Base-by-base conservation (phyloP, 2,329 filamentous ascomycete species). In the Trichoderma atrobrunneum region DNA sequence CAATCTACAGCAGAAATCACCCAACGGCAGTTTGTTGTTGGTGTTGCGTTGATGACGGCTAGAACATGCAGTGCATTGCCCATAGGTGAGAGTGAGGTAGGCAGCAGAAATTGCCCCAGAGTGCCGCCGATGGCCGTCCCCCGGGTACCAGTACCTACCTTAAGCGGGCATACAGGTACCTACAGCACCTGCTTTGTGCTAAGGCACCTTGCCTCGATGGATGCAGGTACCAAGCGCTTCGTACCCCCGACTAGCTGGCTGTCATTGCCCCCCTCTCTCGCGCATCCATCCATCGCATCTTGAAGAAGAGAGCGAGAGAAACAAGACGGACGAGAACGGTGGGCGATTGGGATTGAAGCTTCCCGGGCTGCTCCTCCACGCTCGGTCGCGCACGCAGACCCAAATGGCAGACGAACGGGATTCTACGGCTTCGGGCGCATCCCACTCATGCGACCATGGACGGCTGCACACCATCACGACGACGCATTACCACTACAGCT, bases 401-500 rank as follows among this genome's bases (percentile, higher is more conserved):
- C 57, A 30, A n/a, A 28, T 36, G 24, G 64, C 51, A 59, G 48
- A 34, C 18, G 48, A 24, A 36, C 66, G 66, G 66, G 26, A 69
- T 69, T 69, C 56, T 66, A 66, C 63, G 63, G 63, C 63, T 69
- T 62, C 56, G 57, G 39, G 57, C 66, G 56, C 66, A 69, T 69
- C 56, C 66, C 66, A 62, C 66, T 69, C 66, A 69, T 69, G 66
- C 66, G 66, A 51, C 66, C 65, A 34, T 59, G 32, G 51, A 59
- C 26, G 36, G 34, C 66, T 69, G 66, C 66, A 69, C 66, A 72
- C 70, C 70, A 67, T 72, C 48, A 34, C 64, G 48, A 28, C 34
- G 69, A 68, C 54, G 65, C 65, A 68, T 30, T 34, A 68, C 54
- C 65, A 68, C 65, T 60, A 68, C 65, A 68, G 65, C 65, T 68